Evolutionary conservation across 768 basidiomycete genomes (phyloP).

Genomic region (Russula griseocarnosa): DNA sequence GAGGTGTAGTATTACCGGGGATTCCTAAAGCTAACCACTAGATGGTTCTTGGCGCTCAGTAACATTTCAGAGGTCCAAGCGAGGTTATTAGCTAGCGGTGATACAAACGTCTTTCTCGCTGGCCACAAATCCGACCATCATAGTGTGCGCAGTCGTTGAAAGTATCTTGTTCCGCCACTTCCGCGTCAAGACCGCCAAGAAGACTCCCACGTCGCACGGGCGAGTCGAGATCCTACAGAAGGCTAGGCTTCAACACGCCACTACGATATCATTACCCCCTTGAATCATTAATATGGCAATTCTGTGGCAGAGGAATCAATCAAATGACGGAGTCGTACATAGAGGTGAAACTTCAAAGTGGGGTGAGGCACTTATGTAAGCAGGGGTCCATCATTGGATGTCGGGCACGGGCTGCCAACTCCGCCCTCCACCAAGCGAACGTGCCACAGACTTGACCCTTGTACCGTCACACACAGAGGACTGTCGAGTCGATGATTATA

Average conservation of each 20-base stretch:
- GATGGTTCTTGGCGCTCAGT: neutral
- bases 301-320: neutral
- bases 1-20: neutral
- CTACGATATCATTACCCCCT: no score
- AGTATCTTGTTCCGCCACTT: no score
- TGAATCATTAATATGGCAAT: neutral
- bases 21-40: neutral
- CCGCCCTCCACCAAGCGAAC: no score
- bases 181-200: no score
- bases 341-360: neutral
- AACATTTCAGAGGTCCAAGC: neutral
- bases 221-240: no score
- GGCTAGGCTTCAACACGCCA: no score
- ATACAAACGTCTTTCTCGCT: neutral
- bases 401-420: no score
- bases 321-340: slow-evolving; percentile 2
- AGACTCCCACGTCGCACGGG: no score
- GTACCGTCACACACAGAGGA: neutral
- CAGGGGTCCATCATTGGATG: neutral
- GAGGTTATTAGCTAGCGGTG: neutral
- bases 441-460: no score
- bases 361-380: neutral
- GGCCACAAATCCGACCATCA: neutral
- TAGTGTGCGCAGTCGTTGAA: no score
- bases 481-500: neutral